Evolutionary conservation across 495 filamentous ascomycete species (phyloP).

Genomic region (Penicillium steckii): DNA sequence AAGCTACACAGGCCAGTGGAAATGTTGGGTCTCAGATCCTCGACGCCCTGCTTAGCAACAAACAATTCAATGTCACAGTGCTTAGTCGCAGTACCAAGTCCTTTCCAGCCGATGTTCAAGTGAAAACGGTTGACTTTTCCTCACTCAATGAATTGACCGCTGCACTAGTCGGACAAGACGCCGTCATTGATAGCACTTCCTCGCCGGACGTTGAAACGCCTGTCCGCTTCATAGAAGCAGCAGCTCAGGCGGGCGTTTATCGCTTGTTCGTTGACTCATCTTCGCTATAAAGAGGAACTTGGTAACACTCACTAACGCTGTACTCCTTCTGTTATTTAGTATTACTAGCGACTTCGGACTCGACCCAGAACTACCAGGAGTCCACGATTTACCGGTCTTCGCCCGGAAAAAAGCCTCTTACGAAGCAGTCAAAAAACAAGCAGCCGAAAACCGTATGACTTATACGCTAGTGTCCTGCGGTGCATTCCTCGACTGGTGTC

Average conservation of each 20-base stretch:
- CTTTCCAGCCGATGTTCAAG: conserved; percentile 11
- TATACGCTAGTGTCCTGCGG: conserved; percentile 18
- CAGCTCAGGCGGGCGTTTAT: conserved; percentile 17
- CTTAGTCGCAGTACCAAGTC: conserved; percentile 18
- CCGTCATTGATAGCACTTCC: conserved; percentile 23
- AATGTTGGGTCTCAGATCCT: neutral
- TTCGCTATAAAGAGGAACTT: neutral
- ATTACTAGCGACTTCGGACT: conserved; percentile 31
- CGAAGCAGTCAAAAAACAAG: conserved; percentile 19
- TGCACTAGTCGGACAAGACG: conserved; percentile 17
- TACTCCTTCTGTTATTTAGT: conserved; percentile 1
- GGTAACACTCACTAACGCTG: neutral
- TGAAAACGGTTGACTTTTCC: conserved; percentile 19
- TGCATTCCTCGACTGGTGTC: conserved; percentile 22
- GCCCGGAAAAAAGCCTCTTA: conserved; percentile 19
- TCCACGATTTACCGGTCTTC: conserved; percentile 21
- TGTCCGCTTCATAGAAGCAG: conserved; percentile 22
- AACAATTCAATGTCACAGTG: conserved; percentile 19
- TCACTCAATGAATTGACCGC: conserved; percentile 19
- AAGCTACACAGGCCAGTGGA: neutral
- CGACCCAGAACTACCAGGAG: conserved; percentile 24
- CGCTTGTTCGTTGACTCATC: conserved; percentile 18
- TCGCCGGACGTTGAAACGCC: conserved; percentile 16
- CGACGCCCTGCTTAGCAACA: neutral
- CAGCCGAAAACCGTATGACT: conserved; percentile 12